Percentiles rank a stretch among this genome's conserved stretches.
These are phyloP conservation scores for Globisporangium uncinulatum DNA, from an alignment of 352 stramenopile genomes.

Conservation along the genomic window DNA sequence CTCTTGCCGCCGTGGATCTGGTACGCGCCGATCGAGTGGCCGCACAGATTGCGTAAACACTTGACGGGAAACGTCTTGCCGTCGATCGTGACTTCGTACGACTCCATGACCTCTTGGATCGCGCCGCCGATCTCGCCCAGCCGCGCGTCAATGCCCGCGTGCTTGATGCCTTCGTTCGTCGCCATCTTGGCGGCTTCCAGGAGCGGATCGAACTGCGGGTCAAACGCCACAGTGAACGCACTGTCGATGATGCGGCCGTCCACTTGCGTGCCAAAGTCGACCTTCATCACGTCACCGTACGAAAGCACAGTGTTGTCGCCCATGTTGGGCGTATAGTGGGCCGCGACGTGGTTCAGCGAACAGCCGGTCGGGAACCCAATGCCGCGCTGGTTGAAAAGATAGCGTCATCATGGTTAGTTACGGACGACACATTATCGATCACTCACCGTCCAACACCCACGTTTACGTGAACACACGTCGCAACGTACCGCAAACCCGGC, in stretches of 20 bases:
- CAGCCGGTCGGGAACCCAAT: constrained; percentile 87
- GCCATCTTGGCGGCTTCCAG: constrained; percentile 91
- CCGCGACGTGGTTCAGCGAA: constrained; percentile 96
- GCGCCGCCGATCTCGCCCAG: constrained; percentile 91
- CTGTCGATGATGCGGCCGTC: constrained; percentile 95
- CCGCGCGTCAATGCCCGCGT: constrained; percentile 93
- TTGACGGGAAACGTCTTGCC: constrained; percentile 89
- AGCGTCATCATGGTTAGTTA: not conserved
- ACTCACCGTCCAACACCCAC: not conserved
- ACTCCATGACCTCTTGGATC: constrained; percentile 95
- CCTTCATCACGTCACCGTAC: constrained; percentile 98
- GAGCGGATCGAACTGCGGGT: constrained; percentile 91
- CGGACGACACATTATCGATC: not conserved
- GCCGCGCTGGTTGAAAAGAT: not conserved
- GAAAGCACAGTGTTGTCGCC: constrained; percentile 92
- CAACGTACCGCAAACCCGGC: constrained; percentile 52
- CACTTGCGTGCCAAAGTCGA: constrained; percentile 96
- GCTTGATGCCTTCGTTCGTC: constrained; percentile 91
- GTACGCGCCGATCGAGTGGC: constrained; percentile 91
- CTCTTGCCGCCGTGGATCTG: constrained; percentile 90
- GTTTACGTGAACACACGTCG: not conserved
- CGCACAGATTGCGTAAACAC: constrained; percentile 91
- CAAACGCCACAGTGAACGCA: constrained; percentile 93
- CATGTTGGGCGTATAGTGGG: constrained; percentile 97
- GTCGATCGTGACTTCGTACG: constrained; percentile 91